Conservation (phyloP, 78 protist genomes). For the Corallochytrium limacisporum region DNA sequence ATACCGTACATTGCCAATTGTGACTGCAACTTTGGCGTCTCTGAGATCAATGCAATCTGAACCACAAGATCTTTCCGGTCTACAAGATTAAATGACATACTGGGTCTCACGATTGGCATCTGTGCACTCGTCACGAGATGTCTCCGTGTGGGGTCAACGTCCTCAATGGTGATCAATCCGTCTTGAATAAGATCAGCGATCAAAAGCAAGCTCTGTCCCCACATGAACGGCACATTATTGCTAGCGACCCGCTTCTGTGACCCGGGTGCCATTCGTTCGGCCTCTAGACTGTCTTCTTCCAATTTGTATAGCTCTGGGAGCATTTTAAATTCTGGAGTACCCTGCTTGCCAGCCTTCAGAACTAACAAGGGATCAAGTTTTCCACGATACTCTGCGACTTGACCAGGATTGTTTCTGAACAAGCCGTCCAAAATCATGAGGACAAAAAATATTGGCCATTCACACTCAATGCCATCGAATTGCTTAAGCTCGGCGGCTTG, state of each 20-base stretch:
- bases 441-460: neutral
- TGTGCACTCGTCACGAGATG: too few relatives aligned
- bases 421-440: neutral
- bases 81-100: too few relatives aligned
- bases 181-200: neutral
- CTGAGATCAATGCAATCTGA: constrained; percentile 4
- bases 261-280: too few relatives aligned
- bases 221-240: too few relatives aligned
- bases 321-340: too few relatives aligned
- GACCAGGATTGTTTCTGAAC: neutral
- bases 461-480: neutral
- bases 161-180: neutral
- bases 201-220: neutral
- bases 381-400: neutral
- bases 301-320: too few relatives aligned
- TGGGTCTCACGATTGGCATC: too few relatives aligned
- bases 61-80: neutral
- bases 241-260: too few relatives aligned
- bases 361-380: neutral
- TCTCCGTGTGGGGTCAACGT: neutral
- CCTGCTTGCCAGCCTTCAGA: too few relatives aligned
- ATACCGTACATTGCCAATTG: constrained; percentile 13
- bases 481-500: neutral
- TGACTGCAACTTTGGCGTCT: neutral
- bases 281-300: too few relatives aligned